Percentiles rank a stretch among this genome's conserved stretches.
These are phyloP conservation scores for Benincasa hispida DNA, from an alignment of 306 rosid species.

Conservation along the genomic window DNA sequence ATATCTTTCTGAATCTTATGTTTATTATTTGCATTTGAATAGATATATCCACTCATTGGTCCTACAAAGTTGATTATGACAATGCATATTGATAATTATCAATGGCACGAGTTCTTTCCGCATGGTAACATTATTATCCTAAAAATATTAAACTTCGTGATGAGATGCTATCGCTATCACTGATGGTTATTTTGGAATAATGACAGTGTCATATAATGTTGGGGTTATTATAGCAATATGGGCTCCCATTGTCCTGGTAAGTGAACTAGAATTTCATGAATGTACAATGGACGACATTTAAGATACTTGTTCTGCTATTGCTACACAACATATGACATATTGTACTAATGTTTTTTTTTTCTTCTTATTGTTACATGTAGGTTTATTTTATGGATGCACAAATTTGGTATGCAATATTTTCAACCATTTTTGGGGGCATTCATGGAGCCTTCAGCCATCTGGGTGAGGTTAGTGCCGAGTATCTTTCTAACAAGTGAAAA, in stretches of 20 bases:
- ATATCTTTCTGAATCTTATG: conserved; percentile 2
- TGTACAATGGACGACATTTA: not conserved
- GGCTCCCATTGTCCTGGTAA: conserved; percentile 93
- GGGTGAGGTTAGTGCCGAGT: conserved; percentile 83
- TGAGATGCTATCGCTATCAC: conserved; percentile 9
- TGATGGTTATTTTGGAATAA: conserved; percentile 16
- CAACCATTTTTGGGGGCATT: conserved; percentile 88
- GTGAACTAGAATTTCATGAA: conserved; percentile 19
- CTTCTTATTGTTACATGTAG: conserved; percentile 35
- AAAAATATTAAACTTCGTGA: not conserved
- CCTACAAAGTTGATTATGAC: conserved; percentile 78
- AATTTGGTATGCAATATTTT: conserved; percentile 97
- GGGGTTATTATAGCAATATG: conserved; percentile 65
- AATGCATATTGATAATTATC: conserved; percentile 54
- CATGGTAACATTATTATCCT: conserved; percentile 39
- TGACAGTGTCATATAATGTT: conserved; percentile 51
- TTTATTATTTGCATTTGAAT: conserved; percentile 17
- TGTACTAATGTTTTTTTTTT: conserved; percentile 4
- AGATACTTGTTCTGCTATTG: conserved; percentile 13
- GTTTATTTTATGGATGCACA: conserved; percentile 97
- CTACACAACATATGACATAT: conserved; percentile 6
- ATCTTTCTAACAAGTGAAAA: not conserved
- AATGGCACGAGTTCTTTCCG: conserved; percentile 97
- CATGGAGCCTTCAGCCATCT: conserved; percentile 92
- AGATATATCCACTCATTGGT: conserved; percentile 74